These are phyloP conservation scores for Athelia sp. DNA, from an alignment of 1,284 basidiomycete genomes.

Conservation along the genomic window DNA sequence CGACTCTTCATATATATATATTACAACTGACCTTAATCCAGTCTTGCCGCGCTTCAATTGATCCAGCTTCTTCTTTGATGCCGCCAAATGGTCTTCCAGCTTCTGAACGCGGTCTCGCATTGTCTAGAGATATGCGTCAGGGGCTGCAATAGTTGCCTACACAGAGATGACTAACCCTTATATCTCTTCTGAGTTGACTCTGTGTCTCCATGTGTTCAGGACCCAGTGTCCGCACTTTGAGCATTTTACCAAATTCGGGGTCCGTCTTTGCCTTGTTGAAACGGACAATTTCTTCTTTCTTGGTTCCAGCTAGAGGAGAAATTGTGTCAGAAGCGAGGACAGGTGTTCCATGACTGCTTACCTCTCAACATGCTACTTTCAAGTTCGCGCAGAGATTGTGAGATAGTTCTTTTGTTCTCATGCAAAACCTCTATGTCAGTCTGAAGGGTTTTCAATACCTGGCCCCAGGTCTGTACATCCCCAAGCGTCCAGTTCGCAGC, in stretches of 20 bases:
- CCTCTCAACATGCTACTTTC: slow-evolving; percentile 66
- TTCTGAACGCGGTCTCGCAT: slow-evolving; percentile 72
- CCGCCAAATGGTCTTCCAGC: slow-evolving; percentile 69
- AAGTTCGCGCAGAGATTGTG: slow-evolving; percentile 44
- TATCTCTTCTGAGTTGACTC: slow-evolving; percentile 63
- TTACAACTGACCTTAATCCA: slow-evolving; percentile 51
- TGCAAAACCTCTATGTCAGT: slow-evolving; percentile 49
- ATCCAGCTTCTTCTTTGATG: slow-evolving; percentile 65
- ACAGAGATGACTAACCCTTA: slow-evolving; percentile 44
- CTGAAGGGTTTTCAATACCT: slow-evolving; percentile 40
- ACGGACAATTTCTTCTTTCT: slow-evolving; percentile 69
- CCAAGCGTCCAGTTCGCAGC: slow-evolving; percentile 47
- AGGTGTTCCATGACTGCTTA: slow-evolving; percentile 21
- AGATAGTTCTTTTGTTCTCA: slow-evolving; percentile 34
- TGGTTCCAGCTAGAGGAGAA: slow-evolving; percentile 53
- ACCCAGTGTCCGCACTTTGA: slow-evolving; percentile 76
- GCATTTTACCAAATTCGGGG: slow-evolving; percentile 74
- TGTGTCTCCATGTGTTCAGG: slow-evolving; percentile 87
- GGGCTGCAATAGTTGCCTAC: slow-evolving; percentile 2
- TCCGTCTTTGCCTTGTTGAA: slow-evolving; percentile 76
- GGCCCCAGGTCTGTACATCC: slow-evolving; percentile 48
- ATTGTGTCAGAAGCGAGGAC: not conserved
- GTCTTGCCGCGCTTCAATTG: slow-evolving; percentile 62
- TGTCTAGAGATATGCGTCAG: slow-evolving; percentile 32
- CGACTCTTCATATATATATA: not conserved